A percentile compares a stretch with the other conserved stretches of the same genome.
Conservation (phyloP, 2,329 filamentous ascomycete species). For the Alternaria sp. region DNA sequence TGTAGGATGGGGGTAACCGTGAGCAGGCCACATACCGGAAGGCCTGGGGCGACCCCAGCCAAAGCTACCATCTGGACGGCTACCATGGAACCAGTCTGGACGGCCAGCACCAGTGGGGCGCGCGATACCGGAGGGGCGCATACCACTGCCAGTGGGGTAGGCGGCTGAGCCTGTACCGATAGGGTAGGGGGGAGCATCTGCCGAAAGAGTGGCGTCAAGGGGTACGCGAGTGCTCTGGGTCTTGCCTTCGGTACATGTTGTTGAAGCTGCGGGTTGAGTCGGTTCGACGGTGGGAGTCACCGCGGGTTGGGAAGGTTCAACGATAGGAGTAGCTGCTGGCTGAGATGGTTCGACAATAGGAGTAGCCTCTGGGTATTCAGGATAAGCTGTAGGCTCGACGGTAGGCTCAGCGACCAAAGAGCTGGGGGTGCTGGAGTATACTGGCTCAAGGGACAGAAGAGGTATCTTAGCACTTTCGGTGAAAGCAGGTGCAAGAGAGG, state of each 20-base stretch:
- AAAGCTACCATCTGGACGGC: slow-evolving; percentile 14
- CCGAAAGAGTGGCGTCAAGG: slow-evolving; percentile 8
- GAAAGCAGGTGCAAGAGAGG: slow-evolving; percentile 29
- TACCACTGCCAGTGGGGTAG: slow-evolving; percentile 14
- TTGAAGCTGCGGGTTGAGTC: not conserved
- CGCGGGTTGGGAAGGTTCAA: not conserved
- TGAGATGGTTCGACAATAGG: slow-evolving; percentile 1
- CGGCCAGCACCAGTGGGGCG: slow-evolving; percentile 16
- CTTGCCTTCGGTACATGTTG: not conserved
- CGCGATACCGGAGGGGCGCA: slow-evolving; percentile 1
- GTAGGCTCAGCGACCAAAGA: slow-evolving; percentile 17
- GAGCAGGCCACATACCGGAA: slow-evolving; percentile 23
- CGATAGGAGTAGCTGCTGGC: not conserved
- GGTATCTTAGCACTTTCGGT: slow-evolving; percentile 9
- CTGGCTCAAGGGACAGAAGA: slow-evolving; percentile 18
- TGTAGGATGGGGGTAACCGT: slow-evolving; percentile 7
- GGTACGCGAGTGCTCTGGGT: slow-evolving; percentile 2
- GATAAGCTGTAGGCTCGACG: slow-evolving; percentile 10
- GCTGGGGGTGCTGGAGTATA: slow-evolving; percentile 25
- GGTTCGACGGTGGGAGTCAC: too few relatives aligned
- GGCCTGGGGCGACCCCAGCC: slow-evolving; percentile 29
- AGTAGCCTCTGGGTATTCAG: slow-evolving; percentile 8
- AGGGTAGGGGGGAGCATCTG: not conserved
- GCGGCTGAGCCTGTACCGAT: slow-evolving; percentile 9
- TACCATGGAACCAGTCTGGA: slow-evolving; percentile 10